Evolutionary conservation across 495 filamentous ascomycete genomes (phyloP), one percentile per base, ranked within the genome.

Genomic region (Aspergillus ostianus): DNA sequence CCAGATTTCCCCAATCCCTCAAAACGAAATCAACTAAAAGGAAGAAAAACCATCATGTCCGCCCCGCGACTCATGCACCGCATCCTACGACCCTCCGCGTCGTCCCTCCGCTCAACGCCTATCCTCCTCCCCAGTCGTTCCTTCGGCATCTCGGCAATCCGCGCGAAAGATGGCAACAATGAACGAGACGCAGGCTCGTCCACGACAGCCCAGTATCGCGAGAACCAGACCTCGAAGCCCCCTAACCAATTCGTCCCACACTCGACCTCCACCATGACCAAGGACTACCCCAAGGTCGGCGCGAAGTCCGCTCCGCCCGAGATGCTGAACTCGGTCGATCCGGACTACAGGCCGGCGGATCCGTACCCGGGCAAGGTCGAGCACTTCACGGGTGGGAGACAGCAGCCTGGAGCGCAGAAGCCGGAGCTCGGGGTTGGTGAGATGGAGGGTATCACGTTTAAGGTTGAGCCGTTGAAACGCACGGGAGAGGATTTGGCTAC

Each of bases 381-480:
- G 66, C 77, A 82, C 53, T 85, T 85, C 77, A 88, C 83, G 0
- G 86, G 85, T 12, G 84, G 82, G 23, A 79, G 80, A 5, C 84
- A 87, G 67, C 67, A 79, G 49, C 75, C 70, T 5, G 77, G 80
- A 0, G 61, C 68, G 7, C 82, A 80, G 53, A 76, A 78, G 57
- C 72, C 78, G n/a, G 94, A 97, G 58, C 82, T 98, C 52, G 89
- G 77, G 4, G 92, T 98, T 58, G 94, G 94, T 58, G 93, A 97
- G 79, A 87, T 98, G 73, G 85, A 94, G 62, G 91, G 92, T 64
- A 92, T 86, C 48, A 86, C 82, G 27, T 96, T 98, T 77, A 90
- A 86, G 68, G 85, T 98, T 67, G 91, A 97, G 82, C 95, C 94
- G 4, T 72, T 97, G 57, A 82, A 89, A 56, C 80, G 94, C 46